Conservation (phyloP, 805 yeast species). For the Lachancea nothofagi region DNA sequence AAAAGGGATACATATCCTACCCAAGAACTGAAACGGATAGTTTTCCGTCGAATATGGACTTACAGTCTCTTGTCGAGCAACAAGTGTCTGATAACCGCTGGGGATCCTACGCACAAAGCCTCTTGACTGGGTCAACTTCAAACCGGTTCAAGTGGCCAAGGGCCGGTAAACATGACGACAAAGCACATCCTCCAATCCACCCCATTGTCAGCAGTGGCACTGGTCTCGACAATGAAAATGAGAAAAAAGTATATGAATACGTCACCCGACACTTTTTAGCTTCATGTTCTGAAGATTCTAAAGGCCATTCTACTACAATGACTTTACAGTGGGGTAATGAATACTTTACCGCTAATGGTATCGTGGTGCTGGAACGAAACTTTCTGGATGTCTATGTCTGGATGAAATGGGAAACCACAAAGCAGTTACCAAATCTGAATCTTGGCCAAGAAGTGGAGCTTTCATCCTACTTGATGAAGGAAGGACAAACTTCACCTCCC, state of each 20-base stretch:
- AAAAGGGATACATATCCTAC: slow-evolving; percentile 80
- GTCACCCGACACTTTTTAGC: slow-evolving; percentile 84
- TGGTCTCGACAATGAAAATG: slow-evolving; percentile 24
- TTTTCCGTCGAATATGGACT: slow-evolving; percentile 73
- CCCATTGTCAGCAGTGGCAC: slow-evolving; percentile 48
- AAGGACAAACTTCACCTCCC: slow-evolving; percentile 81
- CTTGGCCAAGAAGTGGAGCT: slow-evolving; percentile 55
- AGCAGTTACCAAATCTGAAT: slow-evolving; percentile 57
- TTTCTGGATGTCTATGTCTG: slow-evolving; percentile 78
- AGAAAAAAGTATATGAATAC: slow-evolving; percentile 76
- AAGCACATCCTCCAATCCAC: slow-evolving; percentile 98
- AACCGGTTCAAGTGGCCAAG: slow-evolving; percentile 62
- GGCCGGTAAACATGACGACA: slow-evolving; percentile 77
- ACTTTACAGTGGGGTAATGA: slow-evolving; percentile 76
- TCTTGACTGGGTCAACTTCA: slow-evolving; percentile 34
- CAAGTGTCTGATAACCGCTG: slow-evolving; percentile 55
- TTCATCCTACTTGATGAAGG: slow-evolving; percentile 50
- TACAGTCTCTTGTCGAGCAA: slow-evolving; percentile 51
- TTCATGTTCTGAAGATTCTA: slow-evolving; percentile 86
- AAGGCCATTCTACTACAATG: slow-evolving; percentile 61
- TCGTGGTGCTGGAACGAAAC: slow-evolving; percentile 66
- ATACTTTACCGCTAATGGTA: slow-evolving; percentile 63
- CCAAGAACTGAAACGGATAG: slow-evolving; percentile 97
- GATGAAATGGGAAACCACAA: slow-evolving; percentile 67
- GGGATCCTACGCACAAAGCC: slow-evolving; percentile 61